Evolutionary conservation across 345 rosid genomes (phyloP).

Genomic region (Lepidium sativum): DNA sequence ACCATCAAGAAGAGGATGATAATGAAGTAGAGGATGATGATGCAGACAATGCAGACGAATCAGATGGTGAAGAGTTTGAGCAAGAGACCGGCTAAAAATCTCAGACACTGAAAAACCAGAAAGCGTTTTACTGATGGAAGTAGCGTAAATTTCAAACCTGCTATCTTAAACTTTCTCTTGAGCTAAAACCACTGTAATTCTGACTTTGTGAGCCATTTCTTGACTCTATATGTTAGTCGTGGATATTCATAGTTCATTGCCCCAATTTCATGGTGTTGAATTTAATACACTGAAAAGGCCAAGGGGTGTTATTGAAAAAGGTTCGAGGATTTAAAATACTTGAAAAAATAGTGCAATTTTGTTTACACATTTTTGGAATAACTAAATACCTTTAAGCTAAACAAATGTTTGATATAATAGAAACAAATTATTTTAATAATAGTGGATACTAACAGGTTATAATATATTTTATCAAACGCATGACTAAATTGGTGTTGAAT

Average conservation of each 20-base stretch:
- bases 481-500: too few species aligned
- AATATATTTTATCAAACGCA: too few species aligned
- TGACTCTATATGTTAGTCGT: background rate
- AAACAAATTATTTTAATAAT: too few species aligned
- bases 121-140: background rate
- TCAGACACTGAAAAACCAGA: background rate
- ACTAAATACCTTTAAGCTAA: too few species aligned
- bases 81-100: conserved; percentile 57
- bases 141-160: background rate
- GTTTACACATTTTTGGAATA: too few species aligned
- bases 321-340: too few species aligned
- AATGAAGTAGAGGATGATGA: conserved; percentile 82
- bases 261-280: background rate
- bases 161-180: background rate
- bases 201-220: background rate
- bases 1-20: conserved; percentile 76
- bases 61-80: conserved; percentile 92
- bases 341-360: too few species aligned
- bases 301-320: too few species aligned
- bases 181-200: background rate
- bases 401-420: too few species aligned
- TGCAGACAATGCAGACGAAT: conserved; percentile 86
- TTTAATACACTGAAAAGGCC: background rate
- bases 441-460: too few species aligned
- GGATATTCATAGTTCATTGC: background rate